Conservation (phyloP, 352 stramenopile species). For the Phytophthora lateralis region DNA sequence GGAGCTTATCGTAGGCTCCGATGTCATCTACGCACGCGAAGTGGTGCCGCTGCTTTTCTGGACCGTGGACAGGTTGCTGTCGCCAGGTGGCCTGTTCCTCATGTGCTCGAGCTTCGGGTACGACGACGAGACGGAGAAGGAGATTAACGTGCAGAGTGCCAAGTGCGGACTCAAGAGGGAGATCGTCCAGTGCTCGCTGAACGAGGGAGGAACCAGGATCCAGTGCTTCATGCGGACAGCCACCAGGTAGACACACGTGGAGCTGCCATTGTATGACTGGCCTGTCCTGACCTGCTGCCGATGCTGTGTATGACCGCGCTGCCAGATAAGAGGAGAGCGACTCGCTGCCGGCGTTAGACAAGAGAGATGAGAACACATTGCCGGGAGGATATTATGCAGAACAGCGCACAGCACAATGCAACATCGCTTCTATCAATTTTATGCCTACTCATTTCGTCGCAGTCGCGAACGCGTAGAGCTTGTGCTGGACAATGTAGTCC, state of each 20-base stretch:
- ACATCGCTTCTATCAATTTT: slow-evolving; percentile 12
- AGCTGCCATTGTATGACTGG: slow-evolving; percentile 2
- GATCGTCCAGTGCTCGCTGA: slow-evolving; percentile 53
- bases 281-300: slow-evolving; percentile 31
- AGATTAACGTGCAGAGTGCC: slow-evolving; percentile 66
- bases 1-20: slow-evolving; percentile 72
- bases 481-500: slow-evolving; percentile 77
- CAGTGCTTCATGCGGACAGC: slow-evolving; percentile 57
- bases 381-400: slow-evolving; percentile 23
- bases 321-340: slow-evolving; percentile 31
- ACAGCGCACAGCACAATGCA: slow-evolving; percentile 14
- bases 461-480: slow-evolving; percentile 74
- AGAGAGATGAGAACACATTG: slow-evolving; percentile 27
- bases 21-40: slow-evolving; percentile 79
- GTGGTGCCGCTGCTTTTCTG: slow-evolving; percentile 77
- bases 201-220: slow-evolving; percentile 52
- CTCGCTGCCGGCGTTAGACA: slow-evolving; percentile 27
- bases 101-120: slow-evolving; percentile 83
- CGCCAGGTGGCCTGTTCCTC: slow-evolving; percentile 45
- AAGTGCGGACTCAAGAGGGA: slow-evolving; percentile 53
- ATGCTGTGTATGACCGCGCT: slow-evolving; percentile 34
- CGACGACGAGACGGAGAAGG: slow-evolving; percentile 68
- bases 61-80: slow-evolving; percentile 70
- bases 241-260: slow-evolving; percentile 19
- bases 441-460: slow-evolving; percentile 7